Conservation (phyloP, 352 stramenopile species). For the Lagenidium giganteum region DNA sequence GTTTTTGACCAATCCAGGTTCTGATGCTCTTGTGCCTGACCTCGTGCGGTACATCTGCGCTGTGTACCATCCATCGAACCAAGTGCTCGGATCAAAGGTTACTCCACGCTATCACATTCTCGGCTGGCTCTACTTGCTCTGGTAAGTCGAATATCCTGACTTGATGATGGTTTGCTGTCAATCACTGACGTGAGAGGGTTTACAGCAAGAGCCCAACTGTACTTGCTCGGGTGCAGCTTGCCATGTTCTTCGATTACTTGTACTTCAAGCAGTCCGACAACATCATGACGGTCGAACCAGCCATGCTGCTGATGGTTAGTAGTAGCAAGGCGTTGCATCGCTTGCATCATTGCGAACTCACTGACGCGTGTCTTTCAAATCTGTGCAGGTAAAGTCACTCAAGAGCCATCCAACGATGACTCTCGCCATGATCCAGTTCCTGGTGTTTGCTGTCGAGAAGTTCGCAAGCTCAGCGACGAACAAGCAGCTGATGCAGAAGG, state of each 20-base stretch:
- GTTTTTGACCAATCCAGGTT: slow-evolving; percentile 62
- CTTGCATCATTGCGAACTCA: neutral
- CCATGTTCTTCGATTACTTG: slow-evolving; percentile 87
- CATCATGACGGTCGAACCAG: slow-evolving; percentile 80
- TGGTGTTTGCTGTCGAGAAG: slow-evolving; percentile 82
- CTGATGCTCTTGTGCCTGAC: slow-evolving; percentile 72
- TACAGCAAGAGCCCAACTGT: slow-evolving; percentile 66
- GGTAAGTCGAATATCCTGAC: slow-evolving; percentile 48
- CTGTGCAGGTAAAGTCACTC: slow-evolving; percentile 73
- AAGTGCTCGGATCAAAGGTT: slow-evolving; percentile 77
- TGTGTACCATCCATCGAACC: slow-evolving; percentile 80
- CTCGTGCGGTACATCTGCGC: slow-evolving; percentile 81
- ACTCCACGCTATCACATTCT: slow-evolving; percentile 84
- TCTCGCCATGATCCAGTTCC: slow-evolving; percentile 80
- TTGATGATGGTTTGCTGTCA: slow-evolving; percentile 1
- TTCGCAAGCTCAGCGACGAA: slow-evolving; percentile 74
- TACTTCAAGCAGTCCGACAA: slow-evolving; percentile 80
- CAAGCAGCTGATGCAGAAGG: slow-evolving; percentile 77
- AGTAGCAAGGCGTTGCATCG: too few species aligned
- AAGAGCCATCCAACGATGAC: slow-evolving; percentile 82
- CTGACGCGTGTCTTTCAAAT: neutral
- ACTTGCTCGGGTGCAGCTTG: slow-evolving; percentile 68
- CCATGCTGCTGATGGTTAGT: slow-evolving; percentile 78
- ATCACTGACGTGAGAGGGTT: too few species aligned
- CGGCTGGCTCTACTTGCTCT: slow-evolving; percentile 81